A percentile compares a stretch with the other conserved stretches of the same genome.
phyloP scores from a whole-genome alignment of 495 filamentous ascomycete species.

The Mycothermus thermophilus region DNA sequence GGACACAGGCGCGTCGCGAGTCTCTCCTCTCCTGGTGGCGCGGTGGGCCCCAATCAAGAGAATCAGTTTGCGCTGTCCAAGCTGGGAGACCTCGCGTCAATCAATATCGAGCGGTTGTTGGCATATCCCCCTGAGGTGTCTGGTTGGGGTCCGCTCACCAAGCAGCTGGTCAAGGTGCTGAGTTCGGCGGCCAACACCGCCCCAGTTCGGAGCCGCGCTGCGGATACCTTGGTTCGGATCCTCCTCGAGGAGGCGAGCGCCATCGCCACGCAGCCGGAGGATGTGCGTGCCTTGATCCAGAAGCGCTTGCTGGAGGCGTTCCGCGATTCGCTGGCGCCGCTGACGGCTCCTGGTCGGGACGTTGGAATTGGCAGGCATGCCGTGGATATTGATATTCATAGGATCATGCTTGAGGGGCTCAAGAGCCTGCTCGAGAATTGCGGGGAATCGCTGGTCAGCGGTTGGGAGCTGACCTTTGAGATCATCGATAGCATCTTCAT shows the following conservation, averaged over 20 bases:
- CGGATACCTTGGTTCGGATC: constrained; percentile 59
- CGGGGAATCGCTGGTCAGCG: constrained; percentile 65
- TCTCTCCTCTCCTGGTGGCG: constrained; percentile 37
- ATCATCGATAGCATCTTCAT: constrained; percentile 76
- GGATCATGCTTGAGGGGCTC: constrained; percentile 64
- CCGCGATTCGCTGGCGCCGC: constrained; percentile 35
- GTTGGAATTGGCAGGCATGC: constrained; percentile 34
- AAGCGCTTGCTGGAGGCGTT: constrained; percentile 57
- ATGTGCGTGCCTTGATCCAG: constrained; percentile 45
- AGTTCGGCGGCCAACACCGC: constrained; percentile 39
- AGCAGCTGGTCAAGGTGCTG: constrained; percentile 53
- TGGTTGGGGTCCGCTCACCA: constrained; percentile 62
- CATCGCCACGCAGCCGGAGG: constrained; percentile 33
- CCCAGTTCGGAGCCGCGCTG: constrained; percentile 54
- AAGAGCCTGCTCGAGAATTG: constrained; percentile 75
- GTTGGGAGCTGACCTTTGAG: constrained; percentile 75
- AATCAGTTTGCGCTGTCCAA: constrained; percentile 73
- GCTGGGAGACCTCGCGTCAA: constrained; percentile 57
- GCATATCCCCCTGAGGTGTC: constrained; percentile 45
- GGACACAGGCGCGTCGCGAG: constrained; percentile 47
- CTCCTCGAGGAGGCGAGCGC: constrained; percentile 49
- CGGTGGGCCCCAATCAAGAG: constrained; percentile 43
- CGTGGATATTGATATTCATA: constrained; percentile 69
- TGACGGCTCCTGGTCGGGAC: constrained; percentile 30
- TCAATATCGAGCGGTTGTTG: constrained; percentile 67